These are phyloP conservation scores for Crataegus laevigata DNA, from an alignment of 306 rosid species.

Conservation along the genomic window DNA sequence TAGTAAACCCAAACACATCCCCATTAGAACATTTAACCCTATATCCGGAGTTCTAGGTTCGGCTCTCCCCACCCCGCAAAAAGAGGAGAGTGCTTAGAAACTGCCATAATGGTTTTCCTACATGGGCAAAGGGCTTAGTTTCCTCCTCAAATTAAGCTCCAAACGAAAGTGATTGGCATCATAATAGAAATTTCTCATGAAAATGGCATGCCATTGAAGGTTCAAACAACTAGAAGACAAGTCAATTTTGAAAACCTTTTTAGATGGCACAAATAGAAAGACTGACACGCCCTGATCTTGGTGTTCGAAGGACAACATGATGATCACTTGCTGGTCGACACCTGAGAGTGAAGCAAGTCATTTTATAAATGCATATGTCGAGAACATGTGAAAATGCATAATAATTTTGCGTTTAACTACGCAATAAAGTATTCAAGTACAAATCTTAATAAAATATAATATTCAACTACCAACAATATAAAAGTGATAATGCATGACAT, in stretches of 20 bases:
- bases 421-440: too few species aligned
- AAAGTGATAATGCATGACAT: too few species aligned
- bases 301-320: too few species aligned
- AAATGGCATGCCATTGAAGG: not conserved
- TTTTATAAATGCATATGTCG: too few species aligned
- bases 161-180: not conserved
- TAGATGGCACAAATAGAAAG: not conserved
- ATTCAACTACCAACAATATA: too few species aligned
- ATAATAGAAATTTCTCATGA: not conserved
- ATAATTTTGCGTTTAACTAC: too few species aligned
- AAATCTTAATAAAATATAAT: too few species aligned
- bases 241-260: conserved; percentile 5
- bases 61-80: not conserved
- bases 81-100: not conserved
- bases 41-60: not conserved
- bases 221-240: not conserved
- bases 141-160: not conserved
- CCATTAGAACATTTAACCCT: not conserved
- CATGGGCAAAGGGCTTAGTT: not conserved
- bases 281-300: too few species aligned
- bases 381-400: too few species aligned
- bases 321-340: too few species aligned
- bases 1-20: not conserved
- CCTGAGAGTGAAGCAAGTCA: too few species aligned
- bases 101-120: not conserved